Evolutionary conservation across 2,329 filamentous ascomycete genomes (phyloP).

Genomic region (Dothideomycetes sp.): DNA sequence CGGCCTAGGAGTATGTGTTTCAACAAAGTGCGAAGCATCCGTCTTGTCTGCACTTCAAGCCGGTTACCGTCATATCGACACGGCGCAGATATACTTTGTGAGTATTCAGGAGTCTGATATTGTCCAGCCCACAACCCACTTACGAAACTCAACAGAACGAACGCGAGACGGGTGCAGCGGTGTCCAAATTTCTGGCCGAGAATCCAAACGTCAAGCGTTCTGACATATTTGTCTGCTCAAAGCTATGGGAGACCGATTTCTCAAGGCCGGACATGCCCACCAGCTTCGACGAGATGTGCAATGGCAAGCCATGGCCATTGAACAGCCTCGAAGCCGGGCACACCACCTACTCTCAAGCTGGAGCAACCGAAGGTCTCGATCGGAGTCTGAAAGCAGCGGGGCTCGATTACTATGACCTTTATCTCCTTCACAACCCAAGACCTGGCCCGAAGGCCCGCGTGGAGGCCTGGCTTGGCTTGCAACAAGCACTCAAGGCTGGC

Average conservation of each 20-base stretch:
- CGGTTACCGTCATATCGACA: slow-evolving; percentile 52
- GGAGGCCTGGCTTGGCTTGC: slow-evolving; percentile 52
- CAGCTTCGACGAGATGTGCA: slow-evolving; percentile 10
- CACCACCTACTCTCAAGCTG: slow-evolving; percentile 7
- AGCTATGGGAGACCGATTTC: slow-evolving; percentile 10
- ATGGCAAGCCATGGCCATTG: slow-evolving; percentile 4
- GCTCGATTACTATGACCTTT: slow-evolving; percentile 49
- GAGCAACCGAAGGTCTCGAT: slow-evolving; percentile 4
- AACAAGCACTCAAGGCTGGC: slow-evolving; percentile 45
- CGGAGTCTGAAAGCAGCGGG: slow-evolving; percentile 5
- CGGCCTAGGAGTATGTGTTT: slow-evolving; percentile 59
- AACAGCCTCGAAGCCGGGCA: slow-evolving; percentile 11
- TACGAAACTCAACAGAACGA: no score
- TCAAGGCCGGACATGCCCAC: slow-evolving; percentile 11
- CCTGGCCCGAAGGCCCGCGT: slow-evolving; percentile 41
- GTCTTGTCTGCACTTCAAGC: slow-evolving; percentile 42
- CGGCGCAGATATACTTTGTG: slow-evolving; percentile 58
- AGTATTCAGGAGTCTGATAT: no score
- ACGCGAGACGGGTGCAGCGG: slow-evolving; percentile 12
- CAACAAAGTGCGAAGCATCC: slow-evolving; percentile 43
- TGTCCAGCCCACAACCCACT: no score
- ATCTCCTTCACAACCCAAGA: slow-evolving; percentile 53
- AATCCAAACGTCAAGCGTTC: slow-evolving; percentile 5
- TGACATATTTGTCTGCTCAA: slow-evolving; percentile 10
- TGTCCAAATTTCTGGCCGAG: slow-evolving; percentile 5